These are phyloP conservation scores for Lunularia cruciata DNA, from an alignment of 225 moss, liverwort and hornwort genomes.

Conservation along the genomic window DNA sequence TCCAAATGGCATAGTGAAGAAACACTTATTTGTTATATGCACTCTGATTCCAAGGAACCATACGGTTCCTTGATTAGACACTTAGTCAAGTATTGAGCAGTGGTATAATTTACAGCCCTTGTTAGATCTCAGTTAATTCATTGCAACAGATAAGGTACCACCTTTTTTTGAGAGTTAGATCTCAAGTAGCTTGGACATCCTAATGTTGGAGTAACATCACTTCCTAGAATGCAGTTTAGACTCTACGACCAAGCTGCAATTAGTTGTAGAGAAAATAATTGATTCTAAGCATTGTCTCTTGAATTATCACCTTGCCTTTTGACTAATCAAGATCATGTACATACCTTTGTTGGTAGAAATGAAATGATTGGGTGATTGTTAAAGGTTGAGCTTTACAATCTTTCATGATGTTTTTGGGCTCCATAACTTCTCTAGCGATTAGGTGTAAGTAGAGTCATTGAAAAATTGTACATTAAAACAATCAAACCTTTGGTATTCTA, in stretches of 20 bases:
- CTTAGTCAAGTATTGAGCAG: constrained; percentile 5
- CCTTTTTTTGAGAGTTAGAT: constrained; percentile 8
- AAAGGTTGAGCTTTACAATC: too few relatives aligned
- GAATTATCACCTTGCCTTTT: background rate
- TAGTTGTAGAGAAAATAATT: constrained; percentile 14
- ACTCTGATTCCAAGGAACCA: too few relatives aligned
- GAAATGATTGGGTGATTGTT: background rate
- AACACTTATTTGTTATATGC: background rate
- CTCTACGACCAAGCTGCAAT: constrained; percentile 1
- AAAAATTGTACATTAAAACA: too few relatives aligned
- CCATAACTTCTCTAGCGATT: too few relatives aligned
- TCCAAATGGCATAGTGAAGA: background rate
- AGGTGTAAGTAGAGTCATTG: too few relatives aligned
- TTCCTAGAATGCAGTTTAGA: background rate
- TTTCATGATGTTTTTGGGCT: too few relatives aligned
- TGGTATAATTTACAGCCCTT: background rate
- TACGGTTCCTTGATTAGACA: background rate
- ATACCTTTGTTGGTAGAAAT: background rate
- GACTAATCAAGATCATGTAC: background rate
- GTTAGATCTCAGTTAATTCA: background rate
- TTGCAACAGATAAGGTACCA: constrained; percentile 3
- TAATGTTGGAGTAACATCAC: constrained; percentile 16
- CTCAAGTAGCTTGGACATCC: constrained; percentile 7
- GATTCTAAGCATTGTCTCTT: constrained; percentile 4
- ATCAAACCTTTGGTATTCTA: too few relatives aligned